Percentiles rank a stretch among this genome's conserved stretches.
phyloP scores from a whole-genome alignment of 2,329 filamentous ascomycete species.

The Xylariaceae sp. region DNA sequence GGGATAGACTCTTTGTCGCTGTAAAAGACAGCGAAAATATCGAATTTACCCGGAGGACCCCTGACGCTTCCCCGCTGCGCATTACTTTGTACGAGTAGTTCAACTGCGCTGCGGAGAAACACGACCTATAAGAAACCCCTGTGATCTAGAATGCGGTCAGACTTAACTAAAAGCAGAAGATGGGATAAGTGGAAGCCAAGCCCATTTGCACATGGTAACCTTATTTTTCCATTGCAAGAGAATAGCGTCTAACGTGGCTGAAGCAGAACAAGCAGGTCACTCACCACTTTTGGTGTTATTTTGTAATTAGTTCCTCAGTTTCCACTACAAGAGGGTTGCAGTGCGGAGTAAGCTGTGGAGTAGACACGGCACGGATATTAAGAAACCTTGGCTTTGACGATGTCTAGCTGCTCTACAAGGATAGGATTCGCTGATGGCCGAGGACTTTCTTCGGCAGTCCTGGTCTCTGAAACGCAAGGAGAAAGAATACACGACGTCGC shows the following conservation, averaged over 20 bases:
- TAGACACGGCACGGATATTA: conserved; percentile 31
- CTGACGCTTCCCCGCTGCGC: conserved; percentile 6
- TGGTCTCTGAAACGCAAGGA: conserved; percentile 9
- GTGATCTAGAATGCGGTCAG: conserved; percentile 15
- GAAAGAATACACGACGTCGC: conserved; percentile 26
- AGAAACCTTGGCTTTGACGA: conserved; percentile 11
- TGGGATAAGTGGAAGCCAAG: not conserved
- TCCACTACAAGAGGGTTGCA: conserved; percentile 20
- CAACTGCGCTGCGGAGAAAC: conserved; percentile 25
- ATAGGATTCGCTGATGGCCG: conserved; percentile 11
- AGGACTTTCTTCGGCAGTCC: conserved; percentile 18
- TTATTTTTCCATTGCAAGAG: too few species aligned
- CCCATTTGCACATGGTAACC: not conserved
- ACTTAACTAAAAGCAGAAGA: not conserved
- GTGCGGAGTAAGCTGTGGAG: conserved; percentile 31
- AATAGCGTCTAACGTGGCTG: too few species aligned
- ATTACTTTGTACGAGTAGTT: too few species aligned
- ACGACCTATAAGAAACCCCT: conserved; percentile 1
- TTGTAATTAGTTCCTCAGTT: conserved; percentile 15
- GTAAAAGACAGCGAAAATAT: conserved; percentile 10
- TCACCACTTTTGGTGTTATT: not conserved
- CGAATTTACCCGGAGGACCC: conserved; percentile 27
- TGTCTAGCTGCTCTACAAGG: conserved; percentile 1
- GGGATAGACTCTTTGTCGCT: conserved; percentile 13
- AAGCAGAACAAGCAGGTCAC: too few species aligned